Conservation (phyloP, 108 stramenopile species). For the Cyclotella distinguenda region DNA sequence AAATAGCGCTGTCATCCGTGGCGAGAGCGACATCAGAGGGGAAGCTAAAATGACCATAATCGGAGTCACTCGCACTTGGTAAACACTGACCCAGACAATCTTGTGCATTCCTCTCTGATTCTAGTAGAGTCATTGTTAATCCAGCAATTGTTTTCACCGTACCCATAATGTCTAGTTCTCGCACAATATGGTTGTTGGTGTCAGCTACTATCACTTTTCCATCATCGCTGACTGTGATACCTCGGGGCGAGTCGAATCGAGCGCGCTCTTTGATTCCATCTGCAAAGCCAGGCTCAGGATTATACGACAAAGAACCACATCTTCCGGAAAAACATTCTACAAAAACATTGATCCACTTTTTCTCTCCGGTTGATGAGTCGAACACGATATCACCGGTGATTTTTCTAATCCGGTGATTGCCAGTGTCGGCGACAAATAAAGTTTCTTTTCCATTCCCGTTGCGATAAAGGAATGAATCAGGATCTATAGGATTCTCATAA, state of each 20-base stretch:
- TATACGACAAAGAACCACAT: conserved; percentile 26
- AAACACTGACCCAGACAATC: conserved; percentile 66
- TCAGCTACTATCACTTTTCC: conserved; percentile 80
- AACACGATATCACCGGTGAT: conserved; percentile 33
- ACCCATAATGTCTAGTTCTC: conserved; percentile 57
- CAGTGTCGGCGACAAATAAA: conserved; percentile 77
- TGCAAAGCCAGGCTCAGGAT: conserved; percentile 67
- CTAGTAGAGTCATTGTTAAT: conserved; percentile 11
- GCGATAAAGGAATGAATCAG: conserved; percentile 40
- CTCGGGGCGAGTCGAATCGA: conserved; percentile 75
- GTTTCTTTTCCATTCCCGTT: conserved; percentile 41
- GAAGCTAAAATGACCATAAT: conserved; percentile 57
- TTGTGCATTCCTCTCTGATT: conserved; percentile 27
- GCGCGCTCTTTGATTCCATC: conserved; percentile 59
- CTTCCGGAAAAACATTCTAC: conserved; percentile 61
- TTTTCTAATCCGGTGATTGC: conserved; percentile 75
- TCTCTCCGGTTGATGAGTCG: conserved; percentile 32
- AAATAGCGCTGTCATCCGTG: conserved; percentile 38
- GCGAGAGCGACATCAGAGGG: conserved; percentile 75
- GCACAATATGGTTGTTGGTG: conserved; percentile 80
- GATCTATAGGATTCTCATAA: conserved; percentile 35
- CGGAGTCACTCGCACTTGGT: conserved; percentile 49
- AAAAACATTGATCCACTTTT: conserved; percentile 46
- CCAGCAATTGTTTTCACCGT: conserved; percentile 63
- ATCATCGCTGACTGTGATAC: conserved; percentile 59